Percentiles rank a stretch among this genome's conserved stretches.
Conservation (phyloP, 139 green algal genomes). For the Dunaliella primolecta region DNA sequence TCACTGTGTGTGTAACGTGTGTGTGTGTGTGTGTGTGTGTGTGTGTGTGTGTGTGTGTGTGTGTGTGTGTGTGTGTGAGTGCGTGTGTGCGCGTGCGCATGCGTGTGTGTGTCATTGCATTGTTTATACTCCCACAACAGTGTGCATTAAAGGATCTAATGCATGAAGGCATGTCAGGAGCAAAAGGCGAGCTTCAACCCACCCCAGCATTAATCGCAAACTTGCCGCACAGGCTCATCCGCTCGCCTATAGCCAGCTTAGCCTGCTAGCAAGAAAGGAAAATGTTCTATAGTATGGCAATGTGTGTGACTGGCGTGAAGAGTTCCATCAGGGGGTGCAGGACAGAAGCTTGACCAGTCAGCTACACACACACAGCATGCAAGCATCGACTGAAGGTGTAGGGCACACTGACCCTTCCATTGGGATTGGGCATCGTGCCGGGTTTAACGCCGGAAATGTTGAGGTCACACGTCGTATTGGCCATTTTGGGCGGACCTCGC, state of each 20-base stretch:
- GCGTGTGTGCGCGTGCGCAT: not conserved
- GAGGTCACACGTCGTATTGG: no score
- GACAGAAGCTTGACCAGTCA: not conserved
- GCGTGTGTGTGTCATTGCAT: not conserved
- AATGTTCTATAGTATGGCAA: not conserved
- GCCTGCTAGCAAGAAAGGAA: not conserved
- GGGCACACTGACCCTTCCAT: not conserved
- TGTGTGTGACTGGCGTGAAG: not conserved
- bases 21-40: slow-evolving; percentile 15
- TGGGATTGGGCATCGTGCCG: not conserved
- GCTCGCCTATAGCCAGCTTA: slow-evolving; percentile 22
- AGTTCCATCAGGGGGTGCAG: not conserved
- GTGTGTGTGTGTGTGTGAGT: not conserved
- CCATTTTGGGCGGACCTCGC: no score
- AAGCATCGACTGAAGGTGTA: not conserved
- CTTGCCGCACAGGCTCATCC: slow-evolving; percentile 25
- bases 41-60: slow-evolving; percentile 17
- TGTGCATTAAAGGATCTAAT: no score
- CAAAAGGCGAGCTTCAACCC: no score
- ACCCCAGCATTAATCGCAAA: slow-evolving; percentile 28
- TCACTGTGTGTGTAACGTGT: no score
- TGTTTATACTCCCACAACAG: no score
- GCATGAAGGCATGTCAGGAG: no score
- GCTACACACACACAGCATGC: no score
- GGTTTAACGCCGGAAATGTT: not conserved